Evolutionary conservation across 2,329 filamentous ascomycete genomes (phyloP), one percentile per base, ranked within the genome.

Genomic region (Cordyceps farinosa): DNA sequence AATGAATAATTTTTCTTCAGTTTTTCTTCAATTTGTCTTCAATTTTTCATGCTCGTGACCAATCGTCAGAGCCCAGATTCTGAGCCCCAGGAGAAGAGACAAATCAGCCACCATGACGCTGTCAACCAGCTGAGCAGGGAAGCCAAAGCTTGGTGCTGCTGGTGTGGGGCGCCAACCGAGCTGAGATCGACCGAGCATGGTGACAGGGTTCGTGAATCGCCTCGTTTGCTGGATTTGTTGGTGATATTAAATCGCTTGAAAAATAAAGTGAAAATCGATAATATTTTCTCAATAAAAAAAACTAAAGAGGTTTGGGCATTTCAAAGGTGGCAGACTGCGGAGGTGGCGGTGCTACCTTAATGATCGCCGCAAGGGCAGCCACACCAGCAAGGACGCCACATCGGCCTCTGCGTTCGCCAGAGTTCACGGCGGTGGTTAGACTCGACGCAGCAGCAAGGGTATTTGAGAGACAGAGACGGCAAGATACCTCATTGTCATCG

Each of bases 91-190:
- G 40, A 2, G 7, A 48, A n/a, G 9, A 54, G 10, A 17, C 32
- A 27, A 6, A 27, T 29, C 44, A 58, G 56, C 44, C 56, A 38
- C 44, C 42, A 58, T 58, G 56, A 58, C 56, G 56, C 29, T 29
- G 55, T 50, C 32, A 58, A 30, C n/a, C 17, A 11, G 30, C 34
- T 48, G n/a, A 29, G 17, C 22, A 29, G 53, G 53, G 36, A 56
- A 34, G 22, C 27, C 11, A 4, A 10, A 8, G 38, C 27, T 30
- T 58, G 38, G 38, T 36, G 42, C 29, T 57, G 30, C 32, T 48
- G 8, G n/a, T 57, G 55, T 57, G 55, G 55, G 55, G 55, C 55
- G n/a, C 32, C n/a, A 36, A 47, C 11, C 13, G 40, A 56, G 42
- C 52, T 55, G 52, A 55, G 52, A n/a, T n/a, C n/a, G n/a, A n/a